phyloP scores from a whole-genome alignment of 2,329 filamentous ascomycete species.

The Cryphonectria carpinicola region DNA sequence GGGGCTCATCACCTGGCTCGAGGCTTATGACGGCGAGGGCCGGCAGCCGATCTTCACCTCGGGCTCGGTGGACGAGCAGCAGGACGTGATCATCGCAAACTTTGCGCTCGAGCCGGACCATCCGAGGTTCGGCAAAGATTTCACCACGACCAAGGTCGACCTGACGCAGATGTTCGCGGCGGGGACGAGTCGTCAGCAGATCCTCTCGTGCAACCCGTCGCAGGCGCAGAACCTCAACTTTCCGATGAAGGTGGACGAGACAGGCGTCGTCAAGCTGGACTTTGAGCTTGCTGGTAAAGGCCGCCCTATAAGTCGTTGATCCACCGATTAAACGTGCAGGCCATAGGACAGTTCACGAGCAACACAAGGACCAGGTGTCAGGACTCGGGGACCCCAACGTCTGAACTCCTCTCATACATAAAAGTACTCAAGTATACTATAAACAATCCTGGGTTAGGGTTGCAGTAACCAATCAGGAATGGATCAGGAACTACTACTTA shows the following conservation, averaged over 20 bases:
- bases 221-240: conserved; percentile 10
- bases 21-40: neutral
- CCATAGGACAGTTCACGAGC: no score
- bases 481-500: no score
- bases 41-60: neutral
- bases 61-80: conserved; percentile 11
- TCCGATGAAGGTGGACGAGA: conserved; percentile 14
- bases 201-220: neutral
- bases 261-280: conserved; percentile 10
- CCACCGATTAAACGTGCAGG: neutral
- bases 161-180: neutral
- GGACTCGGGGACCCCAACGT: no score
- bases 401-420: no score
- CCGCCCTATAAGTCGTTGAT: neutral
- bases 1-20: conserved; percentile 12
- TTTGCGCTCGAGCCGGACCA: conserved; percentile 1
- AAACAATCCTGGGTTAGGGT: no score
- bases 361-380: no score
- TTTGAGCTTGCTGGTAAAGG: conserved; percentile 6
- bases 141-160: conserved; percentile 1
- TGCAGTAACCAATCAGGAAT: no score
- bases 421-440: no score
- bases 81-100: conserved; percentile 2
- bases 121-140: neutral
- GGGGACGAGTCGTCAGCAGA: neutral